These are phyloP conservation scores for Stevia rebaudiana DNA, from an alignment of 140 eudicot genomes.

Conservation along the genomic window DNA sequence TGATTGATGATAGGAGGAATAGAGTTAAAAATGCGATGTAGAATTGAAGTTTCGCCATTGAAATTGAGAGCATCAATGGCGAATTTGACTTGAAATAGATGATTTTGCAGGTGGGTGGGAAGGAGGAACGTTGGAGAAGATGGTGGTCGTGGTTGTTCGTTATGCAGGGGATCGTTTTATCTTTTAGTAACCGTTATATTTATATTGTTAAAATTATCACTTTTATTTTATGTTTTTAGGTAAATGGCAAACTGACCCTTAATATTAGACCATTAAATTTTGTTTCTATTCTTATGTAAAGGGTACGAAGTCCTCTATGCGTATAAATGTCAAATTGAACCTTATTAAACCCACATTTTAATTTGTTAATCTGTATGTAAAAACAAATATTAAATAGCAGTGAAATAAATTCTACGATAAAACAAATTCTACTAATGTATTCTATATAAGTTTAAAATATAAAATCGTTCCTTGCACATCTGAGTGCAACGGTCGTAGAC, in stretches of 20 bases:
- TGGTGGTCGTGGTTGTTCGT: constrained; percentile 7
- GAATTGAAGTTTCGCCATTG: constrained; percentile 15
- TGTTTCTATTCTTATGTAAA: background rate
- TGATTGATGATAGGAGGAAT: background rate
- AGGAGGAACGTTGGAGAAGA: background rate
- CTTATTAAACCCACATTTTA: background rate
- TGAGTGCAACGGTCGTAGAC: too few relatives aligned
- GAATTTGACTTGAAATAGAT: background rate
- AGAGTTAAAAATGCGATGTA: background rate
- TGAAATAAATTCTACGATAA: constrained; percentile 2
- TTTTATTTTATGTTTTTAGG: background rate
- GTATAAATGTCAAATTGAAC: background rate
- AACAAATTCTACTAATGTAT: too few relatives aligned
- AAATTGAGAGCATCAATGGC: background rate
- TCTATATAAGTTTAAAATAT: too few relatives aligned
- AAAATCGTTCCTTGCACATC: too few relatives aligned
- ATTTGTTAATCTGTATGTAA: background rate
- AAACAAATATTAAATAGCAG: constrained; percentile 5
- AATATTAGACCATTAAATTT: background rate
- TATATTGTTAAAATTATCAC: background rate
- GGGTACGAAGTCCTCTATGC: background rate
- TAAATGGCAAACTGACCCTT: background rate
- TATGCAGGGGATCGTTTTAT: background rate
- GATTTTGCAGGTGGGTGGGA: constrained; percentile 1
- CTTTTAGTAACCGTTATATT: background rate